Conservation (phyloP, 257 asterid genomes). For the Forsythia suspensa region DNA sequence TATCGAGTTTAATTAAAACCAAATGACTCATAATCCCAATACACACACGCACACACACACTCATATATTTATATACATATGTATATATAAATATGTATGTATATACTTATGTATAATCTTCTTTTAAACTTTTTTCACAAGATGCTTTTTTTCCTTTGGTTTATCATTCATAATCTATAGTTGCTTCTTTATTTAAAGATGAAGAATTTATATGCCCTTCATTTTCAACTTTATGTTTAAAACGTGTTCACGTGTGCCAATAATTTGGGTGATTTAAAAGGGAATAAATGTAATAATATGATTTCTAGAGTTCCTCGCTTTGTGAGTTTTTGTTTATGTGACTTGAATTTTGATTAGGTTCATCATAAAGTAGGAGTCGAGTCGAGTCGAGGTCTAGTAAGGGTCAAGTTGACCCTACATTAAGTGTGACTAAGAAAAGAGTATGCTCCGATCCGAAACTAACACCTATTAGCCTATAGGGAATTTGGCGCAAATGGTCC, state of each 20-base stretch:
- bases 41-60: not conserved
- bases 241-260: not conserved
- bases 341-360: too few relatives aligned
- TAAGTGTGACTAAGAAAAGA: too few relatives aligned
- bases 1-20: not conserved
- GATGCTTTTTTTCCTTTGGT: not conserved
- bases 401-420: not conserved
- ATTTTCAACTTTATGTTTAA: not conserved
- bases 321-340: too few relatives aligned
- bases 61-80: too few relatives aligned
- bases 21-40: not conserved
- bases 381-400: not conserved
- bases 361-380: not conserved
- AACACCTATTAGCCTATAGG: not conserved
- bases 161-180: not conserved
- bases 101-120: not conserved
- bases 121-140: not conserved
- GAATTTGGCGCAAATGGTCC: too few relatives aligned
- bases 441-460: not conserved
- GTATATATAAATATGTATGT: constrained; percentile 24
- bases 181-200: not conserved
- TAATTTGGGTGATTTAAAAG: not conserved
- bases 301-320: not conserved
- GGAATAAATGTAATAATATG: not conserved
- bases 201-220: not conserved